Evolutionary conservation across 768 basidiomycete species (phyloP), one percentile per base, ranked within the genome.

Genomic region (Gymnopilus dilepis): DNA sequence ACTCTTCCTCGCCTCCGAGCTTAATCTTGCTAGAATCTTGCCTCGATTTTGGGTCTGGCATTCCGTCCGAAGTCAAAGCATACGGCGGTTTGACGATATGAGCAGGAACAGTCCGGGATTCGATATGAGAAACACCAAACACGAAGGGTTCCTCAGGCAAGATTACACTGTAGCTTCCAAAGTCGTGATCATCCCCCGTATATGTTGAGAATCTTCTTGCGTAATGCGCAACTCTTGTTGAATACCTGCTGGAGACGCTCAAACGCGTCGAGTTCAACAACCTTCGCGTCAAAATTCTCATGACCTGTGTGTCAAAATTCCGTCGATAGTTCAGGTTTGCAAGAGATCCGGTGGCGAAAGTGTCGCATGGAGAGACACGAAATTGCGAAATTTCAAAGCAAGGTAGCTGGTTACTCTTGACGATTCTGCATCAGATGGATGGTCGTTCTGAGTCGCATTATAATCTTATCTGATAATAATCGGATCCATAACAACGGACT

Each of bases 101-200:
- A 0, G 70, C 37, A 9, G 92, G 92, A 11, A 94, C 88, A 5
- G 61, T 52, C 43, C 86, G 84, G 26, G 81, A 82, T 3, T 65
- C 68, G 37, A 91, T 87, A 62, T 91, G 88, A 17, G 82, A 77
- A 9, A 86, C 84, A 11, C 89, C 89, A 71, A 83, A 85, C 17
- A 87, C 75, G 59, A 82, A 86, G 0, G 89, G 89, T 65, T 91
- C 89, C 21, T 79, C 70, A 0, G 89, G 90, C 12, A 91, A 77
- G 54, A 92, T 86, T 31, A 91, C 73, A 50, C 76, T 77, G 76
- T 89, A 91, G 21, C 68, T 66, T 15, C 87, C 87, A 59, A 84
- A 85, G 63, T 78, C 73, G 11, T 77, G 70, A 24, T 31, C 33
- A 12, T 65, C 60, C 52, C 66, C 71, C 24, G 55, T 37, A 9